A percentile compares a stretch with the other conserved stretches of the same genome.
These are phyloP conservation scores for Infundibulicybe gibba DNA, from an alignment of 768 basidiomycete genomes.

Conservation along the genomic window DNA sequence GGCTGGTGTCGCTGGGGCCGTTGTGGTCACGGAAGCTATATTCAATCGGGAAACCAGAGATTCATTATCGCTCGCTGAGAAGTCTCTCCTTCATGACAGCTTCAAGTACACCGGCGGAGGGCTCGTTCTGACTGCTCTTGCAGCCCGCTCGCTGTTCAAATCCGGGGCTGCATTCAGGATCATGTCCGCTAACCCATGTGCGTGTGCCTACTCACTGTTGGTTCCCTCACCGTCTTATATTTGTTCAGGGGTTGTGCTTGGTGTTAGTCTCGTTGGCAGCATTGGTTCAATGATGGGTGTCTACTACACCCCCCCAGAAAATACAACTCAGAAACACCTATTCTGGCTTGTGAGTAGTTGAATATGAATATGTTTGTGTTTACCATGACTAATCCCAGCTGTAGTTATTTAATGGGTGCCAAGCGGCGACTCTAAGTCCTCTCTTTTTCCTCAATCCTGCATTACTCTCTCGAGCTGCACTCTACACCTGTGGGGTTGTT, in stretches of 20 bases:
- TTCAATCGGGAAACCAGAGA: slow-evolving; percentile 82
- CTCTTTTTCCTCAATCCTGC: slow-evolving; percentile 88
- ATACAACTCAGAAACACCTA: slow-evolving; percentile 69
- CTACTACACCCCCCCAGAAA: slow-evolving; percentile 76
- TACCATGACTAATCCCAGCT: background rate
- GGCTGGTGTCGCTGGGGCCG: slow-evolving; percentile 71
- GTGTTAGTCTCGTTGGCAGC: slow-evolving; percentile 72
- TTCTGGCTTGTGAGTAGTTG: slow-evolving; percentile 66
- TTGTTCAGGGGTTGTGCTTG: slow-evolving; percentile 71
- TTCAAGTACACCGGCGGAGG: slow-evolving; percentile 86
- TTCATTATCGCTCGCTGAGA: slow-evolving; percentile 56
- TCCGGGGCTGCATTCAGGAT: slow-evolving; percentile 66
- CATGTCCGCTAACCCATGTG: slow-evolving; percentile 84
- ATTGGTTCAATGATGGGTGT: slow-evolving; percentile 87
- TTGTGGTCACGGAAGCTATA: slow-evolving; percentile 57
- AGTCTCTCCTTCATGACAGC: slow-evolving; percentile 66
- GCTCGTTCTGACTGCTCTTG: slow-evolving; percentile 68
- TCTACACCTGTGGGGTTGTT: slow-evolving; percentile 87
- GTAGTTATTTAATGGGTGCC: slow-evolving; percentile 81
- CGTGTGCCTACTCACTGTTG: slow-evolving; percentile 14
- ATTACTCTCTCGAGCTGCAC: slow-evolving; percentile 79
- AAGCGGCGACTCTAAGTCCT: slow-evolving; percentile 83
- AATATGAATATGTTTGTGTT: background rate
- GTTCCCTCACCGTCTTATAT: background rate
- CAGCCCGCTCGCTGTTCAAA: slow-evolving; percentile 76